Conservation (phyloP, 306 rosid genomes). For the Urtica urens region DNA sequence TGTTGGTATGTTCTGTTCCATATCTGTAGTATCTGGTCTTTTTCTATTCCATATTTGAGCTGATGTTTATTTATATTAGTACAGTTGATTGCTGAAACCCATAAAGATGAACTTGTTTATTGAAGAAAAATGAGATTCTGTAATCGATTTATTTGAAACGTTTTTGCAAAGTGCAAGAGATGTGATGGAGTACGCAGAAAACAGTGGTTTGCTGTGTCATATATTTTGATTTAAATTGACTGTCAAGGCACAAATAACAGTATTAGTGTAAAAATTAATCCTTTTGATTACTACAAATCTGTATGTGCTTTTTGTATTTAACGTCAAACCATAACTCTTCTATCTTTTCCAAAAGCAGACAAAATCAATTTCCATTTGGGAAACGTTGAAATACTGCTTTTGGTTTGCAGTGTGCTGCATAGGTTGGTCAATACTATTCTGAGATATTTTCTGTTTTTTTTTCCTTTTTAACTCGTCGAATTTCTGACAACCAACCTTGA, state of each 20-base stretch:
- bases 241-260: too few relatives aligned
- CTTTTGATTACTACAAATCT: too few relatives aligned
- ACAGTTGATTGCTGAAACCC: too few relatives aligned
- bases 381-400: constrained; percentile 51
- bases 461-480: background rate
- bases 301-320: background rate
- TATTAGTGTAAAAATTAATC: too few relatives aligned
- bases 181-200: too few relatives aligned
- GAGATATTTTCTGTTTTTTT: background rate
- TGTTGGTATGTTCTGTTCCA: constrained; percentile 45
- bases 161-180: too few relatives aligned
- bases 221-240: too few relatives aligned
- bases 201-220: too few relatives aligned
- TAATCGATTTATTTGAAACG: too few relatives aligned
- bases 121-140: too few relatives aligned
- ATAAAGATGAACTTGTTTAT: too few relatives aligned
- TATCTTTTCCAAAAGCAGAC: constrained; percentile 38
- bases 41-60: background rate
- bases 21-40: constrained; percentile 2
- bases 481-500: background rate
- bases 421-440: constrained; percentile 43
- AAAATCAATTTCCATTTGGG: constrained; percentile 58
- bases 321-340: background rate
- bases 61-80: too few relatives aligned
- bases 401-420: constrained; percentile 46